Conservation (phyloP, 192 early-diverging fungal genomes). For the Dissophora globulifera region DNA sequence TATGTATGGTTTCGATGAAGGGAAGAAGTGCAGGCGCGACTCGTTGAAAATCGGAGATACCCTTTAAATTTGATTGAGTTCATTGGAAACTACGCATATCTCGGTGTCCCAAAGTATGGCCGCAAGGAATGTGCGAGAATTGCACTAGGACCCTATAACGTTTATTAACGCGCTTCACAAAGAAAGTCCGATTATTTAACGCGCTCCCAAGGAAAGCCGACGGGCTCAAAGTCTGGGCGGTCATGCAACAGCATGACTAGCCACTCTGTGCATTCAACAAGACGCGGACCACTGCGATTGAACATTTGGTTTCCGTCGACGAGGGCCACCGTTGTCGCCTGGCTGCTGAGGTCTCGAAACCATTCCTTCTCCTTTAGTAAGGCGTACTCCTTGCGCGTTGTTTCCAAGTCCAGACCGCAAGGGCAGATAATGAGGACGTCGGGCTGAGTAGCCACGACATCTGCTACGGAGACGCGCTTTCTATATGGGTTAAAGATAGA, state of each 20-base stretch:
- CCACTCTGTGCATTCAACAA: slow-evolving; percentile 54
- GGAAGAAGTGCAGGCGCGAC: too few relatives aligned
- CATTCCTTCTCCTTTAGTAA: slow-evolving; percentile 47
- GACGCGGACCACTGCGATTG: slow-evolving; percentile 63
- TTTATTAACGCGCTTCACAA: too few relatives aligned
- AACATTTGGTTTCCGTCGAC: slow-evolving; percentile 69
- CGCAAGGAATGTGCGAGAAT: too few relatives aligned
- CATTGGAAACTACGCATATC: too few relatives aligned
- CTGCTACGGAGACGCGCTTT: slow-evolving; percentile 43
- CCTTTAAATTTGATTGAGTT: too few relatives aligned
- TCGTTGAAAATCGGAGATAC: too few relatives aligned
- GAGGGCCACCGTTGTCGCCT: slow-evolving; percentile 52
- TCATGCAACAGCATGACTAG: slow-evolving; percentile 57
- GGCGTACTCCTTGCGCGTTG: slow-evolving; percentile 55
- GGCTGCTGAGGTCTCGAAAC: slow-evolving; percentile 38
- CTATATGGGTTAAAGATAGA: too few relatives aligned
- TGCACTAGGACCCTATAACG: too few relatives aligned
- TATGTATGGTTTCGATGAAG: too few relatives aligned
- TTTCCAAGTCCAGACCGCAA: slow-evolving; percentile 59
- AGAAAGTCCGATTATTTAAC: too few relatives aligned
- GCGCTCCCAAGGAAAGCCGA: slow-evolving; percentile 57
- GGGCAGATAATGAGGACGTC: slow-evolving; percentile 61
- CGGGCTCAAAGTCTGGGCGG: slow-evolving; percentile 56
- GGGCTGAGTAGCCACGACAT: slow-evolving; percentile 29
- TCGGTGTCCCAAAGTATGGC: too few relatives aligned